Percentiles rank a stretch among this genome's conserved stretches.
These are phyloP conservation scores for Macrolepiota dolichaula DNA, from an alignment of 768 basidiomycete species.

Conservation along the genomic window DNA sequence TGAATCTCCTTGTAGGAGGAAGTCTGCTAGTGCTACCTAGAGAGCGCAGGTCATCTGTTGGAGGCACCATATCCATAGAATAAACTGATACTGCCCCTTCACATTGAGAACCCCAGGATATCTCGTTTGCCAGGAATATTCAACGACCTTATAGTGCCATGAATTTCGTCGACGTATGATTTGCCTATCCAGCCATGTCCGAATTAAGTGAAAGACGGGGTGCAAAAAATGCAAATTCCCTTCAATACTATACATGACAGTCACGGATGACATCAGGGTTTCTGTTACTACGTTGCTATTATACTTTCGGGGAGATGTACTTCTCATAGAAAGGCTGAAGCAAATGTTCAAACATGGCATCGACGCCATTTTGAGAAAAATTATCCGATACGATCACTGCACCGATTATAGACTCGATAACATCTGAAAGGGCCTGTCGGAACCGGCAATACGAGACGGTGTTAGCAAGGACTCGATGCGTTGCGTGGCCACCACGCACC, in stretches of 20 bases:
- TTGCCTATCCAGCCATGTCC: not conserved
- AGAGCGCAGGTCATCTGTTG: not conserved
- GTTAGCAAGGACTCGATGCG: not conserved
- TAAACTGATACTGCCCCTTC: not conserved
- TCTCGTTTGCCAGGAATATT: no score
- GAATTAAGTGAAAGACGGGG: not conserved
- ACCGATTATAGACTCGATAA: conserved; percentile 77
- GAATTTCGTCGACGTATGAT: not conserved
- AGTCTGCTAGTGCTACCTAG: conserved; percentile 29
- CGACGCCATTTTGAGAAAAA: conserved; percentile 57
- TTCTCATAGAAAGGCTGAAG: conserved; percentile 78
- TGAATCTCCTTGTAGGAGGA: conserved; percentile 33
- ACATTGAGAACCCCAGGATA: no score
- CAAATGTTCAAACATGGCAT: conserved; percentile 62
- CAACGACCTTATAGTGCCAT: not conserved
- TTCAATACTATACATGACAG: not conserved
- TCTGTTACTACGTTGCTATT: conserved; percentile 56
- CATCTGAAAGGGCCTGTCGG: conserved; percentile 67
- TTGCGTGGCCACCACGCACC: conserved; percentile 32
- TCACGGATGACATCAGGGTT: conserved; percentile 43
- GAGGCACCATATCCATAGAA: not conserved
- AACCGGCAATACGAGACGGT: not conserved
- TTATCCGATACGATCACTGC: conserved; percentile 77
- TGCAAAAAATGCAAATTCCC: not conserved
- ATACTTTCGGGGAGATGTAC: conserved; percentile 37